Percentiles rank a stretch among this genome's conserved stretches.
These are phyloP conservation scores for Lathyrus aphaca DNA, from an alignment of 306 rosid genomes.

Conservation along the genomic window DNA sequence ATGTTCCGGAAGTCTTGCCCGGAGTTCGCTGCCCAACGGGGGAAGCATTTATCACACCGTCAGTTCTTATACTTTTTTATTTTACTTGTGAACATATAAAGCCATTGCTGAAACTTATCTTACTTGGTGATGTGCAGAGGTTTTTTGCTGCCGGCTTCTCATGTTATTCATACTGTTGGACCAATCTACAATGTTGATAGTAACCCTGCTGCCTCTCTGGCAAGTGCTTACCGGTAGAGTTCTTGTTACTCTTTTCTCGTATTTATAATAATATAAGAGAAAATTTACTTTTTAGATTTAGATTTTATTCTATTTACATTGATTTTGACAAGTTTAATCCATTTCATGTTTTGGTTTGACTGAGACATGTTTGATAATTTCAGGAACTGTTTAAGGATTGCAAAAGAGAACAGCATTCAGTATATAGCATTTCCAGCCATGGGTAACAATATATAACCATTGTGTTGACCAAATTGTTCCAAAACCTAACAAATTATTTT, in stretches of 20 bases:
- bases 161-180: constrained; percentile 86
- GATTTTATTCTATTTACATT: too few species aligned
- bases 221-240: constrained; percentile 74
- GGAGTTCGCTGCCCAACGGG: constrained; percentile 89
- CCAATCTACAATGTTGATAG: constrained; percentile 55
- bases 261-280: too few species aligned
- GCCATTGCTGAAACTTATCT: neutral
- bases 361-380: constrained; percentile 30
- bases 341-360: neutral
- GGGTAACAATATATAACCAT: constrained; percentile 48
- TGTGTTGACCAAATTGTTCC: constrained; percentile 12
- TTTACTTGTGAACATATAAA: neutral
- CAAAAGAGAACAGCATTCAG: constrained; percentile 66
- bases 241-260: too few species aligned
- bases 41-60: constrained; percentile 91
- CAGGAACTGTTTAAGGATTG: constrained; percentile 81
- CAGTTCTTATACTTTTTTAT: constrained; percentile 32
- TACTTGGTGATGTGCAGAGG: constrained; percentile 61
- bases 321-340: too few species aligned
- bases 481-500: constrained; percentile 1
- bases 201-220: constrained; percentile 62
- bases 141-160: constrained; percentile 74
- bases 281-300: too few species aligned
- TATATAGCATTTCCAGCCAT: constrained; percentile 83
- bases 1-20: constrained; percentile 68